Base-by-base conservation (phyloP, 352 stramenopile genomes). In the Globisporangium splendens region DNA sequence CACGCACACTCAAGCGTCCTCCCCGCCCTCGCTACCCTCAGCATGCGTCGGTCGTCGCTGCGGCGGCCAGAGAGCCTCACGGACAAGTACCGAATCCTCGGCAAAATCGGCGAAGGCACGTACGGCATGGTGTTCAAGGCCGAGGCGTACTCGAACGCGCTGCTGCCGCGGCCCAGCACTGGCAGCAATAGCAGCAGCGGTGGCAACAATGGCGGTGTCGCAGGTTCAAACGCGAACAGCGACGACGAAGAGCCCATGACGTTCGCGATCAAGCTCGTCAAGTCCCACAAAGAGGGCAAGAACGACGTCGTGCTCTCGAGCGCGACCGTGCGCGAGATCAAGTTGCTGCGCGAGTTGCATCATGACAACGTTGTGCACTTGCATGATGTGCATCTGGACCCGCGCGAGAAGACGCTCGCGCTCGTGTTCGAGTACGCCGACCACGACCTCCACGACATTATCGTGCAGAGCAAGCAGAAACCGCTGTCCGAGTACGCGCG, bases 71-170 rank as follows among this genome's bases (percentile, higher is more conserved):
- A 91, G 69, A 77, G 76, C 35, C 57, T 95, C 51, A 90, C 79
- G 56, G 83, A 93, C 68, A 88, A 88, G 57, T 95, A 95, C 72
- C 81, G 80, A 50, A 86, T 94, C 59, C 55, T 94, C 39, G 82
- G 79, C 56, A 95, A 96, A 74, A 89, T 96, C 50, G 88, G 88
- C 43, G 87, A 94, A 61, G 88, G 88, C 44, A 96, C 88, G 46
- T 96, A 96, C 66, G 88, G 88, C 49, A 81, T 94, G 59, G 88
- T 96, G 47, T 96, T 93, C 66, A 95, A 95, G 61, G 88, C 84
- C 11, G 87, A 95, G 61, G 75, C 80, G 17, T 76, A 82, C 50
- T 77, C 73, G 10, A 75, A 72, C 1, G 70, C 72, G 8, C 42
- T 79, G 24, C 57, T 84, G 43, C 77, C 77, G 11, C 73, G 70